Conservation (phyloP, 2,329 filamentous ascomycete species). For the Hypoxylon rubiginosum region DNA sequence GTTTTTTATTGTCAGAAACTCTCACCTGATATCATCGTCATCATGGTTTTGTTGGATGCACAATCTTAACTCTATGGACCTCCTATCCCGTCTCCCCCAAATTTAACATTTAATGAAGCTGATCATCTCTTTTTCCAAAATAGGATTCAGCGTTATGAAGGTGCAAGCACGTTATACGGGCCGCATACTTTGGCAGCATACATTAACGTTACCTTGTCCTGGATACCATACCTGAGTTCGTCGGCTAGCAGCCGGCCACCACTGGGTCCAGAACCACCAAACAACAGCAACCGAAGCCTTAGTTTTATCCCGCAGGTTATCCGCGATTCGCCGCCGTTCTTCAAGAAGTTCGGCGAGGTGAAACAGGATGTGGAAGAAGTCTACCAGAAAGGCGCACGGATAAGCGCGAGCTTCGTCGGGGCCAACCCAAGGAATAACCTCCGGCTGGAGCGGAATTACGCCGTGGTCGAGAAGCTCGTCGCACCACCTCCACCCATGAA, state of each 20-base stretch:
- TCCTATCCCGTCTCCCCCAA: background rate
- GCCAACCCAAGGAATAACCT: conserved; percentile 92
- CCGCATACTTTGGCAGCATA: conserved; percentile 87
- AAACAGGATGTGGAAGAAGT: conserved; percentile 63
- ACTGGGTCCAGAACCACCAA: conserved; percentile 74
- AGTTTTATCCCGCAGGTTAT: conserved; percentile 85
- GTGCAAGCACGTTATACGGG: conserved; percentile 88
- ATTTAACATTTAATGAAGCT: conserved; percentile 15
- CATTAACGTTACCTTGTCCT: conserved; percentile 81
- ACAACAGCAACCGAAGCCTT: conserved; percentile 81
- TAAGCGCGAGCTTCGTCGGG: conserved; percentile 80
- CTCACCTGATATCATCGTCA: conserved; percentile 1
- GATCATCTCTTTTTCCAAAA: conserved; percentile 48
- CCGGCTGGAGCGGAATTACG: conserved; percentile 81
- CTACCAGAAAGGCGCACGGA: conserved; percentile 69
- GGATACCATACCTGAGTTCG: conserved; percentile 75
- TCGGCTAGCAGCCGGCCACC: conserved; percentile 56
- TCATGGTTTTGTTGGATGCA: conserved; percentile 19
- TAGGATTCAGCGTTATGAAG: conserved; percentile 87
- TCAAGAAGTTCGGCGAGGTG: conserved; percentile 78
- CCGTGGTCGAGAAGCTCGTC: conserved; percentile 76
- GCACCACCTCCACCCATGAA: conserved; percentile 17
- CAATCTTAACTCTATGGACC: conserved; percentile 6
- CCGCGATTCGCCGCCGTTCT: conserved; percentile 74
- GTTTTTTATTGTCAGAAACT: background rate